Conservation (phyloP, 192 early-diverging fungal species). For the Linnemannia exigua region DNA sequence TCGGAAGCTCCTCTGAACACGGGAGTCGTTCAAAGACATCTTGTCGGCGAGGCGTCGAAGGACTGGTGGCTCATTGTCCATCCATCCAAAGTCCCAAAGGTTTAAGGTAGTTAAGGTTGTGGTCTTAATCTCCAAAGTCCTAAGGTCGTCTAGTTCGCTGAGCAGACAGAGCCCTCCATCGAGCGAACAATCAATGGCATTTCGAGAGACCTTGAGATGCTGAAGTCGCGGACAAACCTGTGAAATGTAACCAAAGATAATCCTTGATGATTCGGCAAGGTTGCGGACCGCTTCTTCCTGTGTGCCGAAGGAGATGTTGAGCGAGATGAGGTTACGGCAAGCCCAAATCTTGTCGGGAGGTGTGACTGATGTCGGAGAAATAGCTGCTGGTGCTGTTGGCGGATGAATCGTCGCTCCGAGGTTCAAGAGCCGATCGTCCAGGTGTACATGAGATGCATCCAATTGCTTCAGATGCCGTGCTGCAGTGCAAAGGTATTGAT, state of each 20-base stretch:
- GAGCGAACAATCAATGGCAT: background rate
- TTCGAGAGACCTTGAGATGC: constrained; percentile 1
- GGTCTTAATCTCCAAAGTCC: background rate
- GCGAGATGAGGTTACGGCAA: constrained; percentile 10
- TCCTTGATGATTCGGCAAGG: background rate
- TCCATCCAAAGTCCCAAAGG: constrained; percentile 14
- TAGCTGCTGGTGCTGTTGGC: background rate
- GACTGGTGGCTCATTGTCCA: background rate
- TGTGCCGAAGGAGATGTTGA: background rate
- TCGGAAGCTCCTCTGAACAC: constrained; percentile 1
- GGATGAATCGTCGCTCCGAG: background rate
- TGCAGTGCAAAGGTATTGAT: background rate
- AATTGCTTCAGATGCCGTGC: background rate
- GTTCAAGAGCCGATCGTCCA: constrained; percentile 7
- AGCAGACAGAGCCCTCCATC: constrained; percentile 7
- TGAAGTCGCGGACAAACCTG: constrained; percentile 1
- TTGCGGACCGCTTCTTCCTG: background rate
- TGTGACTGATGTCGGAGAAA: background rate
- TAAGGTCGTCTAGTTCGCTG: background rate
- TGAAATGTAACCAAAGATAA: background rate
- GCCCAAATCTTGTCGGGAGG: constrained; percentile 10
- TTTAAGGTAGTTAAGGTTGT: background rate
- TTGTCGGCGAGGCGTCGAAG: background rate
- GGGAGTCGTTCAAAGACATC: background rate
- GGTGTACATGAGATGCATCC: background rate